Base-by-base conservation (phyloP, 257 asterid species). In the Rauvolfia tetraphylla region DNA sequence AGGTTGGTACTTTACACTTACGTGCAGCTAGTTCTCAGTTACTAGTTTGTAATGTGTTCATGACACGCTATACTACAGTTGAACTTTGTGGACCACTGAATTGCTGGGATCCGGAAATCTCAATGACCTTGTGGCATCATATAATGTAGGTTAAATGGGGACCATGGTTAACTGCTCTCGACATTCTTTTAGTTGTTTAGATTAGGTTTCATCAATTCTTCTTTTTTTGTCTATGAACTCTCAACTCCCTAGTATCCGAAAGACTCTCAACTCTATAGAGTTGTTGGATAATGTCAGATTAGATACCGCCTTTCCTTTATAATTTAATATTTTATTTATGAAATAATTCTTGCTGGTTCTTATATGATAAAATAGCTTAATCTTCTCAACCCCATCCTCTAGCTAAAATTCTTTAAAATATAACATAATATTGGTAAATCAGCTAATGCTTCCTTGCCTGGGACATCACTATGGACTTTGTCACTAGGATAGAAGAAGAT, bases 1-100 rank as follows among this genome's bases (percentile, higher is more conserved):
- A 95, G 98, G 98, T 90, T 66, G 20, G 67, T 74, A 27, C 59
- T 36, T 69, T 20, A 56, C 38, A 2, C 33, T 34, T 73, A 13
- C 34, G 65, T 65, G 49, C 68, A 2, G 29, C 57, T n/a, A 46
- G 14, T 49, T 75, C 66, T 20, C 39, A 25, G 34, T 78, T 25
- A 48, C 27, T 2, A 41, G 48, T 41, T 48, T 27, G 5, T 39
- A 5, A 25, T 59, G 13, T 71, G 68, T 59, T 78, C 73, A 72
- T 8, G 44, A 48, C 72, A 44, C 56, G 54, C 42, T 68, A 56
- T 69, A 59, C 6, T 62, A n/a, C 15, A 56, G 27, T 25, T 23
- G 53, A 71, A 74, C n/a, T 27, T 46, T 34, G 41, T 61, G 81
- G 81, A 78, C 81, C 81, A 61, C 77, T 70, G 66, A 22, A 31